Evolutionary conservation across 169 alveolate genomes (phyloP), one percentile per base, ranked within the genome.

Genomic region (Babesia bovis): DNA sequence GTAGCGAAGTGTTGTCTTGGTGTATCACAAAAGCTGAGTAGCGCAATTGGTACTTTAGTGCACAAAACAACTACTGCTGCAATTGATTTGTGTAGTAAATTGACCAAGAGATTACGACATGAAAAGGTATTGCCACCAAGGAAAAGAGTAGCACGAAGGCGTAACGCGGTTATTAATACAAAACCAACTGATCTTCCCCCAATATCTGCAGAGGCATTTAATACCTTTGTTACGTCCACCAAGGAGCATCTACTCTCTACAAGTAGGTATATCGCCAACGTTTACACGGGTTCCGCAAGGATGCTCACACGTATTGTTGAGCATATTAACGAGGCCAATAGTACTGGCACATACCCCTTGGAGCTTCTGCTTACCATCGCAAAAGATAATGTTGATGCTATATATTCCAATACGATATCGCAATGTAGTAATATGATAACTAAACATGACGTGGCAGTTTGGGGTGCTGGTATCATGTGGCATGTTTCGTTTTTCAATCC

Each of bases 401-500:
- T 32, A 21, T n/a, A 15, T 13, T 23, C 6, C 30, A 32, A 7
- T 40, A 49, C 25, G 9, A 30, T 1, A 28, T 9, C 6, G 50
- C 17, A 9, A 35, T 51, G 2, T 69, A 70, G 82, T n/a, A n/a
- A n/a, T n/a, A n/a, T n/a, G 28, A 21, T n/a, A 15, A 13, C 38
- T 9, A 44, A 32, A 7, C 51, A 49, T 15, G 9, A 30, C 1
- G 17, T 9, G 10, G 50, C 17, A 9, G 28, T 51, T 4, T 69
- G 82, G 82, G 61, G 26, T 23, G 19, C 59, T 21, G 83, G 67
- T 12, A 45, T 72, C 1, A 45, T 44, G 21, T 58, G 44, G 57
- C 77, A 72, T 63, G 32, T 72, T 32, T 12, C 41, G 23, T 41
- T 72, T 33, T 72, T 72, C 35, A 74, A 72, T 44, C 50, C 67